A percentile compares a stretch with the other conserved stretches of the same genome.
Evolutionary conservation across 1,139 yeast species (phyloP).

Genomic region (Saccharomycopsis crataegensis): DNA sequence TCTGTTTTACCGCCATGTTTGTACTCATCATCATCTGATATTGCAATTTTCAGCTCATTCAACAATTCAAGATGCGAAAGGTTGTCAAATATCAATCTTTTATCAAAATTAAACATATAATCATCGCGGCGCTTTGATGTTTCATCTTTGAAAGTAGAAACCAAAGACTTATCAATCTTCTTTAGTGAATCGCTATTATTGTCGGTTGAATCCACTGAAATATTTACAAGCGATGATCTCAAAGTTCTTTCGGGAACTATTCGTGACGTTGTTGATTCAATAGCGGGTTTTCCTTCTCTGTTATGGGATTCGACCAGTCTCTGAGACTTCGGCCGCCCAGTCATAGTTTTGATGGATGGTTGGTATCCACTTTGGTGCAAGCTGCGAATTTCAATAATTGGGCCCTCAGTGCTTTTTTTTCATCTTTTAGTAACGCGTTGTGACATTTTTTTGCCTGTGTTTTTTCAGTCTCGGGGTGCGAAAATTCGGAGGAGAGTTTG

Average conservation of each 20-base stretch:
- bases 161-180: conserved; percentile 12
- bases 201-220: neutral
- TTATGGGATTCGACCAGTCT: no score
- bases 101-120: conserved; percentile 16
- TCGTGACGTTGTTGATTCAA: neutral
- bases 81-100: neutral
- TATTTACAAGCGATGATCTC: conserved; percentile 4
- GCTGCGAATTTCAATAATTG: no score
- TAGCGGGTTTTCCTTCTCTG: no score
- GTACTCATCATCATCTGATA: neutral
- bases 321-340: no score
- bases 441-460: no score
- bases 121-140: conserved; percentile 1
- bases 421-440: no score
- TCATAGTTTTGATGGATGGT: no score
- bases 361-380: no score
- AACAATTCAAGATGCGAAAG: neutral
- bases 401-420: no score
- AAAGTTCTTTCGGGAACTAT: neutral
- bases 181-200: neutral
- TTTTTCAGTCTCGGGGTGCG: no score
- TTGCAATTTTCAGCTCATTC: neutral
- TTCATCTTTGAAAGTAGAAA: conserved; percentile 13
- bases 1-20: neutral
- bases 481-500: no score